Evolutionary conservation across 2,329 filamentous ascomycete genomes (phyloP).

Genomic region (Penicillium sp.): DNA sequence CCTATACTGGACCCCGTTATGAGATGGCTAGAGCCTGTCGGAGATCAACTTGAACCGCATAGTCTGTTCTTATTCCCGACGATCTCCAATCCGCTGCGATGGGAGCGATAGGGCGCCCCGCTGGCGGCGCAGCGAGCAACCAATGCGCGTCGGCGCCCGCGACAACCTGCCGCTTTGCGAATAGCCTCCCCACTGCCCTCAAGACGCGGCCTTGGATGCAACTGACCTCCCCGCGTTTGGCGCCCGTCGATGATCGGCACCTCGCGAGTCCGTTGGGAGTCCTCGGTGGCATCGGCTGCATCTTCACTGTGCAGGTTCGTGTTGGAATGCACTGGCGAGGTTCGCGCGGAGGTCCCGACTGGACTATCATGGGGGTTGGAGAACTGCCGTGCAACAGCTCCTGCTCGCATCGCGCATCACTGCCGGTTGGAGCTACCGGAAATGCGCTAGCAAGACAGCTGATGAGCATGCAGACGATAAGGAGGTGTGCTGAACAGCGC

Average conservation of each 20-base stretch:
- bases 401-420: background rate
- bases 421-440: slow-evolving; percentile 28
- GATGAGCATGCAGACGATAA: slow-evolving; percentile 10
- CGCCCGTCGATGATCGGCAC: too few relatives aligned
- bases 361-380: too few relatives aligned
- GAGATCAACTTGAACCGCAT: too few relatives aligned
- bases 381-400: too few relatives aligned
- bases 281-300: too few relatives aligned
- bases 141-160: slow-evolving; percentile 11
- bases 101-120: slow-evolving; percentile 6
- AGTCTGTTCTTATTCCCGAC: too few relatives aligned
- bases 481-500: slow-evolving; percentile 5
- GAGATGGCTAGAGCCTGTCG: too few relatives aligned
- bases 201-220: slow-evolving; percentile 1
- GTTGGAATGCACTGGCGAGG: too few relatives aligned
- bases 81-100: slow-evolving; percentile 1
- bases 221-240: slow-evolving; percentile 10
- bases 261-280: too few relatives aligned
- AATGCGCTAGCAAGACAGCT: slow-evolving; percentile 16
- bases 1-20: too few relatives aligned
- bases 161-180: slow-evolving; percentile 17
- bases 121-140: background rate
- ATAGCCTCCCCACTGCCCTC: slow-evolving; percentile 15
- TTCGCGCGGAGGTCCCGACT: too few relatives aligned
- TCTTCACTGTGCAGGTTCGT: too few relatives aligned